Percentiles rank a stretch among this genome's conserved stretches.
Evolutionary conservation across 345 rosid genomes (phyloP).

Genomic region (Combretum micranthum): DNA sequence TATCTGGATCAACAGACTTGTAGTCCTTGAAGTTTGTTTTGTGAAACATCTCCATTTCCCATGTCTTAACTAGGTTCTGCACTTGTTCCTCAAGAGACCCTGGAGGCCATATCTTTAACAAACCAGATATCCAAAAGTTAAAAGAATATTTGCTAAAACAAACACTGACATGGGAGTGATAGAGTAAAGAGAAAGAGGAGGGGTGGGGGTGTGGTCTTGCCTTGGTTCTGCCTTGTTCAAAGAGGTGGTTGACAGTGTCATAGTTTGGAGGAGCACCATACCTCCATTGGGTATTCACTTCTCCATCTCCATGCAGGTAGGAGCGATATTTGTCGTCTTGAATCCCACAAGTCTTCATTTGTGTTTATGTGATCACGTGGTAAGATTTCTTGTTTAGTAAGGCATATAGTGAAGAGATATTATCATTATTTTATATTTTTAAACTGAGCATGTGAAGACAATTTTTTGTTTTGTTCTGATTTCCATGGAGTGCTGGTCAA

Average conservation of each 20-base stretch:
- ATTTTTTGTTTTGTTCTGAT: too few species aligned
- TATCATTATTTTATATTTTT: too few species aligned
- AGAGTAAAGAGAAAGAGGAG: neutral
- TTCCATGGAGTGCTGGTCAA: too few species aligned
- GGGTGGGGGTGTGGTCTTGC: conserved; percentile 7
- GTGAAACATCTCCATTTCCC: conserved; percentile 63
- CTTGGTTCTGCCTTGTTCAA: conserved; percentile 56
- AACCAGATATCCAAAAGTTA: neutral
- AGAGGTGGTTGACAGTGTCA: conserved; percentile 48
- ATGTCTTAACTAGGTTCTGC: conserved; percentile 59
- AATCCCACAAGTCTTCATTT: conserved; percentile 23
- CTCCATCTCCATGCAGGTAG: conserved; percentile 42
- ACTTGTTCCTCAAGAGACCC: conserved; percentile 58
- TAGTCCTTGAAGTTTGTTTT: conserved; percentile 28
- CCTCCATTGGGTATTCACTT: conserved; percentile 49
- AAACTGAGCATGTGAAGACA: too few species aligned
- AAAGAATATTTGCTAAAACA: neutral
- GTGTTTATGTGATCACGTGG: neutral
- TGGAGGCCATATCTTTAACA: conserved; percentile 46
- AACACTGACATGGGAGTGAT: neutral
- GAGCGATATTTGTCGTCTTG: conserved; percentile 39
- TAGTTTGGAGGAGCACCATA: conserved; percentile 47
- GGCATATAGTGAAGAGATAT: too few species aligned
- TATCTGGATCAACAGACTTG: conserved; percentile 29
- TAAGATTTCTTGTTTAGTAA: too few species aligned